A percentile compares a stretch with the other conserved stretches of the same genome.
Evolutionary conservation across 768 basidiomycete species (phyloP).

Genomic region (Rubroboletus pulcherrimus): DNA sequence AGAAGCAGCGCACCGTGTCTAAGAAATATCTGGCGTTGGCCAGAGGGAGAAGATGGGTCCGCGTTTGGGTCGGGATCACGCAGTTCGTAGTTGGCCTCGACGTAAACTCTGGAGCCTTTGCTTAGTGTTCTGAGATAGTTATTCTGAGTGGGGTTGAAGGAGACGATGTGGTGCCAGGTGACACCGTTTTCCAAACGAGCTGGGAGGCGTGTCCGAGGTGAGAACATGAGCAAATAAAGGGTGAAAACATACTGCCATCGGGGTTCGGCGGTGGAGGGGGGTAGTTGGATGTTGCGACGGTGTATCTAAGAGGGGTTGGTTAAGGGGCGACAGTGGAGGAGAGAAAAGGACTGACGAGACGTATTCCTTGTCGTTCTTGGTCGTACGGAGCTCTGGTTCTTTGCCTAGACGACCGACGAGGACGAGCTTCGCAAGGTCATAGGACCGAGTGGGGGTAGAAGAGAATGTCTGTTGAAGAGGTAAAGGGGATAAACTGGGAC

Average conservation of each 20-base stretch:
- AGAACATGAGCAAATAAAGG: not conserved
- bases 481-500: not conserved
- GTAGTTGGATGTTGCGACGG: slow-evolving; percentile 68
- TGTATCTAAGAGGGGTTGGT: slow-evolving; percentile 48
- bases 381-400: slow-evolving; percentile 66
- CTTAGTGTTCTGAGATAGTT: slow-evolving; percentile 60
- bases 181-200: slow-evolving; percentile 50
- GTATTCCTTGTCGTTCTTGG: slow-evolving; percentile 76
- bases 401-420: slow-evolving; percentile 71
- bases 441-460: slow-evolving; percentile 47
- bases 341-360: slow-evolving; percentile 49
- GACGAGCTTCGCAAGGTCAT: slow-evolving; percentile 70
- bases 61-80: slow-evolving; percentile 66
- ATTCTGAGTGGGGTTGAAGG: slow-evolving; percentile 61
- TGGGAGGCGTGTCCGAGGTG: slow-evolving; percentile 23
- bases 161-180: slow-evolving; percentile 76
- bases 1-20: slow-evolving; percentile 56
- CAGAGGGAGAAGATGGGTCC: slow-evolving; percentile 62
- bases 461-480: slow-evolving; percentile 54
- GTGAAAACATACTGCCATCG: slow-evolving; percentile 53
- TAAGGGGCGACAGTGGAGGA: not conserved
- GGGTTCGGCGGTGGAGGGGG: slow-evolving; percentile 53
- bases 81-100: slow-evolving; percentile 75
- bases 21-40: slow-evolving; percentile 80
- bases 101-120: slow-evolving; percentile 75